Evolutionary conservation across 129 eudicot genomes (phyloP).

Genomic region (Lonicera japonica): DNA sequence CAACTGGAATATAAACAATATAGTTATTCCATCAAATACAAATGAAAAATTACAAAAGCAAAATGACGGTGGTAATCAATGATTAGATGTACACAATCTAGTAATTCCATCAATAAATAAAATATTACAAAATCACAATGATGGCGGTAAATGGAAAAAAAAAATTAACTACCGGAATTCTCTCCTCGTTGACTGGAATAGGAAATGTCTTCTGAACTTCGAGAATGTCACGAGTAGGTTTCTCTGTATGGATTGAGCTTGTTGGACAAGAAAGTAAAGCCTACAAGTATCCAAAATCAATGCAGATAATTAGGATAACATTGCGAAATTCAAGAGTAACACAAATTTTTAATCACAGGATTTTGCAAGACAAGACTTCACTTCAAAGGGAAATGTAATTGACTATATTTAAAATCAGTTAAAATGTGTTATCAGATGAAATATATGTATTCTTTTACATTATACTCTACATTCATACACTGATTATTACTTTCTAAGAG

Average conservation of each 20-base stretch:
- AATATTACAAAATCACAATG: not conserved
- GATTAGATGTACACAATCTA: too few species aligned
- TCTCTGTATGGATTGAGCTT: constrained; percentile 59
- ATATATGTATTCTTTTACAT: not conserved
- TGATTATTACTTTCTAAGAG: not conserved
- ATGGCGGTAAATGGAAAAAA: not conserved
- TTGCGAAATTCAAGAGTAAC: not conserved
- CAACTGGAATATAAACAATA: not conserved
- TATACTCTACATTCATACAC: not conserved
- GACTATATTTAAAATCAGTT: not conserved
- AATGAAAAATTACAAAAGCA: too few species aligned
- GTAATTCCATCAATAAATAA: not conserved
- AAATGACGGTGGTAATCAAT: too few species aligned
- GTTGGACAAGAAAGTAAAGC: constrained; percentile 81
- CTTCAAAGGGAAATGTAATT: not conserved
- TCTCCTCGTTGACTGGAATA: constrained; percentile 40
- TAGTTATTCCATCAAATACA: not conserved
- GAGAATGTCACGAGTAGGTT: constrained; percentile 43
- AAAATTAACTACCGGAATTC: constrained; percentile 43
- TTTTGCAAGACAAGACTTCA: not conserved
- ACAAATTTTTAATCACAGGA: not conserved
- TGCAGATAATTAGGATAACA: not conserved
- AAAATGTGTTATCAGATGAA: not conserved
- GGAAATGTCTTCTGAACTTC: constrained; percentile 73
- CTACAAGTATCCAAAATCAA: constrained; percentile 23